Conservation (phyloP, 768 basidiomycete genomes). For the Strobilomyces confusus region DNA sequence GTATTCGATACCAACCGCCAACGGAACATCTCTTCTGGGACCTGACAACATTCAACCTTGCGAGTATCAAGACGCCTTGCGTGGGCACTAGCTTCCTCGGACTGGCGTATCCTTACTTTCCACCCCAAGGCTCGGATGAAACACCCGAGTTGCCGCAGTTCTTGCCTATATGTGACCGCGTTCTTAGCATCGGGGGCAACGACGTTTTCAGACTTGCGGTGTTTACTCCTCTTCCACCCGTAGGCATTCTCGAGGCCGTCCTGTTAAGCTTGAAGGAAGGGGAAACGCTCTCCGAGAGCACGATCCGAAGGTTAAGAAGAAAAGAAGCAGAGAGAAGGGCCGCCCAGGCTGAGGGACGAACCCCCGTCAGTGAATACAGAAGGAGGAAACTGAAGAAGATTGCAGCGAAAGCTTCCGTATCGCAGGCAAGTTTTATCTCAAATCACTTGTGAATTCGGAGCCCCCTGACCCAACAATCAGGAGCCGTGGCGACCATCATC, state of each 20-base stretch:
- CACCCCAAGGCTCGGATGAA: conserved; percentile 10
- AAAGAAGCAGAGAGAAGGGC: conserved; percentile 19
- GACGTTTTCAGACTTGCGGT: conserved; percentile 17
- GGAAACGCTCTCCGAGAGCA: conserved; percentile 23
- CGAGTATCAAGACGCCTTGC: conserved; percentile 18
- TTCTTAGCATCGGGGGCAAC: neutral
- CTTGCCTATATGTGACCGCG: conserved; percentile 15
- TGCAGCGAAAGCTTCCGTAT: neutral
- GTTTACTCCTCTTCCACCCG: conserved; percentile 20
- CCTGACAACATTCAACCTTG: conserved; percentile 23
- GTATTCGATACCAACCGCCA: conserved; percentile 23
- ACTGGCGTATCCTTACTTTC: conserved; percentile 7
- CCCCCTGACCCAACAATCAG: neutral
- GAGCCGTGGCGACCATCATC: neutral
- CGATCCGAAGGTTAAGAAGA: conserved; percentile 22
- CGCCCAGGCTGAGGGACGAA: conserved; percentile 20
- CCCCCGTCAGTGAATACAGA: conserved; percentile 21
- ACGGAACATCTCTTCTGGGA: conserved; percentile 17
- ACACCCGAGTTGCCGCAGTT: conserved; percentile 16
- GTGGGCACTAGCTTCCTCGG: conserved; percentile 25
- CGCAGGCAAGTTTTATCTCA: conserved; percentile 9
- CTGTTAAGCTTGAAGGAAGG: conserved; percentile 24
- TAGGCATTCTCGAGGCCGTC: conserved; percentile 17
- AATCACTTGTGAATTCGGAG: neutral
- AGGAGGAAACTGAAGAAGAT: conserved; percentile 20